These are phyloP conservation scores for Notholithocarpus densiflorus DNA, from an alignment of 306 rosid species.

Conservation along the genomic window DNA sequence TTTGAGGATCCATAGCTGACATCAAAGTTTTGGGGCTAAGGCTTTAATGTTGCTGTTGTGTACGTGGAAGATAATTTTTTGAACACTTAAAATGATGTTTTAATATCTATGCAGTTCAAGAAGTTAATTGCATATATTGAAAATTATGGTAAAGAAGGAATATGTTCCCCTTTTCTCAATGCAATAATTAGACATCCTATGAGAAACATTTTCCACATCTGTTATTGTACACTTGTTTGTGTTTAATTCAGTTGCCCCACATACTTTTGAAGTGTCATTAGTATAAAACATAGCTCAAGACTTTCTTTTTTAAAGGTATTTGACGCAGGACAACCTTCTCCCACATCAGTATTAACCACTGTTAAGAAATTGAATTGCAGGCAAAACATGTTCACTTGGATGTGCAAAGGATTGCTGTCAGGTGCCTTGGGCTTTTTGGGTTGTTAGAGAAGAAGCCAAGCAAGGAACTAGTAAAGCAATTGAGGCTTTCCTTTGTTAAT, in stretches of 20 bases:
- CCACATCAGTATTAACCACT: not conserved
- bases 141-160: not conserved
- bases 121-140: not conserved
- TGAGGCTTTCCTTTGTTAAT: constrained; percentile 56
- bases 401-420: constrained; percentile 79
- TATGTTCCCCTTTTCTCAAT: not conserved
- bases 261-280: not conserved
- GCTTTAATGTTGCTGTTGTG: too few relatives aligned
- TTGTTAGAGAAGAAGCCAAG: constrained; percentile 80
- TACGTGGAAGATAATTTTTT: not conserved
- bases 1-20: too few relatives aligned
- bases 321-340: not conserved
- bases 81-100: not conserved
- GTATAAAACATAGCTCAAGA: not conserved
- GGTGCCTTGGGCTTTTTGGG: constrained; percentile 93
- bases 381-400: constrained; percentile 85
- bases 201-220: not conserved
- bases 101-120: not conserved
- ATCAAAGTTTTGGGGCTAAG: too few relatives aligned
- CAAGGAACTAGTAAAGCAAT: constrained; percentile 70
- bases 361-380: constrained; percentile 47
- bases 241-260: not conserved
- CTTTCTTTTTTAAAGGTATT: not conserved
- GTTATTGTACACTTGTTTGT: not conserved
- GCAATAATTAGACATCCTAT: not conserved